phyloP scores from a whole-genome alignment of 1,284 basidiomycete genomes.

The Rhodotorula sp. region DNA sequence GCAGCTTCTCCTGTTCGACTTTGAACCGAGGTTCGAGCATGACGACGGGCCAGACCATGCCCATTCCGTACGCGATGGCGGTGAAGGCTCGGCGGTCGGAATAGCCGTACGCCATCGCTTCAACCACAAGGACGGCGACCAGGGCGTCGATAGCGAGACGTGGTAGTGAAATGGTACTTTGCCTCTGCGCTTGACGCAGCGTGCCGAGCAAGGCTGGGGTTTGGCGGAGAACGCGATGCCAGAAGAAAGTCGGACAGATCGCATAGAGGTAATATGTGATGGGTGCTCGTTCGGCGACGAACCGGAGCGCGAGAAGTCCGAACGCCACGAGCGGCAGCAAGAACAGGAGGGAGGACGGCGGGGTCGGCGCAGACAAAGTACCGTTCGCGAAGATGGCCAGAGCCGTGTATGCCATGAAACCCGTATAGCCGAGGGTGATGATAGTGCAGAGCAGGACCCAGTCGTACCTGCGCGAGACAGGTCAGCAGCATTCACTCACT shows the following conservation, averaged over 20 bases:
- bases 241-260: conserved; percentile 72
- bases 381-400: conserved; percentile 42
- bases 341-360: not conserved
- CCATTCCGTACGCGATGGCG: conserved; percentile 63
- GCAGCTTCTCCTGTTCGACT: conserved; percentile 46
- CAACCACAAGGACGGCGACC: conserved; percentile 53
- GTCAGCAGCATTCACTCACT: not conserved
- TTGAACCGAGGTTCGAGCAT: conserved; percentile 53
- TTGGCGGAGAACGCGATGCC: conserved; percentile 31
- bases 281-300: conserved; percentile 65
- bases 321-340: not conserved
- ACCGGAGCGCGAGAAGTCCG: conserved; percentile 54
- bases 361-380: not conserved
- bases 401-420: conserved; percentile 60
- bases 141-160: not conserved
- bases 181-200: not conserved
- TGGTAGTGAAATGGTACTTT: not conserved
- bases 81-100: conserved; percentile 67
- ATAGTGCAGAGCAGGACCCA: conserved; percentile 68
- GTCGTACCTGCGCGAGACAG: conserved; percentile 59
- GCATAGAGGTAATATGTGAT: conserved; percentile 75
- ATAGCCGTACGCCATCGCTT: conserved; percentile 68
- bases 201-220: not conserved
- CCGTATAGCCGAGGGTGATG: conserved; percentile 69
- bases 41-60: conserved; percentile 64